phyloP scores from a whole-genome alignment of 768 basidiomycete genomes.

The Sporobolomyces pararoseus region DNA sequence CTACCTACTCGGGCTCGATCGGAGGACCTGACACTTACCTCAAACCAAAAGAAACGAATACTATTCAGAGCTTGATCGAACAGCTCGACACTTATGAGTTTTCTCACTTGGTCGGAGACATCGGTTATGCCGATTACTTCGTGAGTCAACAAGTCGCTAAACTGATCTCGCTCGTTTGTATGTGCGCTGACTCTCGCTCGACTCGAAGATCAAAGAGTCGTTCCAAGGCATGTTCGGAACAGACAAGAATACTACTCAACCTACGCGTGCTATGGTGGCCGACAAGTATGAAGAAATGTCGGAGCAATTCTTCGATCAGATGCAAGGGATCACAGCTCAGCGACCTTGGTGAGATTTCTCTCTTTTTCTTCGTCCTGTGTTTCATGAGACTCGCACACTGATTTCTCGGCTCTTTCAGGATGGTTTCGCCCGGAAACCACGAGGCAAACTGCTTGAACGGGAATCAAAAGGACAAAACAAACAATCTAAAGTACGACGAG shows the following conservation, averaged over 20 bases:
- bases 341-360: conserved; percentile 38
- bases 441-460: conserved; percentile 44
- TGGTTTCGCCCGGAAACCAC: conserved; percentile 47
- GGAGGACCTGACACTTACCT: conserved; percentile 22
- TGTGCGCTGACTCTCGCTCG: too few relatives aligned
- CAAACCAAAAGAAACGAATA: conserved; percentile 32
- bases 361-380: neutral
- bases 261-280: conserved; percentile 3
- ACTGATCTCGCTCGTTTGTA: too few relatives aligned
- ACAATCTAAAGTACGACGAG: conserved; percentile 22
- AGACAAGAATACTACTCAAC: neutral
- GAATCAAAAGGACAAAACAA: conserved; percentile 10
- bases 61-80: conserved; percentile 33
- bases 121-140: conserved; percentile 28
- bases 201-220: conserved; percentile 12
- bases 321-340: conserved; percentile 37
- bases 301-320: conserved; percentile 42
- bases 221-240: conserved; percentile 20
- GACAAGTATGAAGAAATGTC: conserved; percentile 32
- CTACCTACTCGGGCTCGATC: conserved; percentile 17
- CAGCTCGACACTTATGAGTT: conserved; percentile 28
- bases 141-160: too few relatives aligned
- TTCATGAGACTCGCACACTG: neutral
- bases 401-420: conserved; percentile 7
- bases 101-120: conserved; percentile 16